Percentiles rank a stretch among this genome's conserved stretches.
Evolutionary conservation across 2,329 filamentous ascomycete species (phyloP).

Genomic region (Alternaria sp.): DNA sequence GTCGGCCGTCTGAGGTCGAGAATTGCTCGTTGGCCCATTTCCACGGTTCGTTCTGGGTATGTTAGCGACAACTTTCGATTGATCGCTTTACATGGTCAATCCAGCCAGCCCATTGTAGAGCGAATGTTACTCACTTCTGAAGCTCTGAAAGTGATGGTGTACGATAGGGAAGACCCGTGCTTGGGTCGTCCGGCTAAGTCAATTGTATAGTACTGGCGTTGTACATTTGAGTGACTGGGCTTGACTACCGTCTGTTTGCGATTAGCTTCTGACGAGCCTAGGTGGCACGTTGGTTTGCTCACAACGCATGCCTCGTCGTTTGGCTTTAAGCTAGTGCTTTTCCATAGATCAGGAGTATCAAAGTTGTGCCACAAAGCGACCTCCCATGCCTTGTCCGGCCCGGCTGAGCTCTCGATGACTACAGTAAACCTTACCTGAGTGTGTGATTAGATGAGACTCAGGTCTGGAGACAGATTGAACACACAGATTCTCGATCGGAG

Average conservation of each 20-base stretch:
- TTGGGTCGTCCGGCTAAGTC: constrained; percentile 53
- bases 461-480: constrained; percentile 13
- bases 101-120: background rate
- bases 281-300: constrained; percentile 4
- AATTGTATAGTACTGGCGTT: constrained; percentile 62
- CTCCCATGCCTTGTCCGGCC: constrained; percentile 68
- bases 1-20: constrained; percentile 66
- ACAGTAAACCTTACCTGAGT: constrained; percentile 67
- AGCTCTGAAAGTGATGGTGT: constrained; percentile 74
- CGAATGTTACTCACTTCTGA: constrained; percentile 25
- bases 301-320: constrained; percentile 36
- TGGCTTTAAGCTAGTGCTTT: constrained; percentile 62
- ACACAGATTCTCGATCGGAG: constrained; percentile 48
- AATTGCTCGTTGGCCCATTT: constrained; percentile 73
- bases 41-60: constrained; percentile 61
- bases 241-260: constrained; percentile 28
- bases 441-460: constrained; percentile 16
- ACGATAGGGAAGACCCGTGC: constrained; percentile 61
- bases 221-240: constrained; percentile 15
- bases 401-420: constrained; percentile 69
- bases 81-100: background rate
- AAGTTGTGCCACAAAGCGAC: constrained; percentile 78
- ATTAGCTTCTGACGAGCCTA: constrained; percentile 11
- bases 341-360: constrained; percentile 62
- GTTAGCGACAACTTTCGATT: background rate